Evolutionary conservation across 306 rosid species (phyloP).

Genomic region (Sicyos edulis): DNA sequence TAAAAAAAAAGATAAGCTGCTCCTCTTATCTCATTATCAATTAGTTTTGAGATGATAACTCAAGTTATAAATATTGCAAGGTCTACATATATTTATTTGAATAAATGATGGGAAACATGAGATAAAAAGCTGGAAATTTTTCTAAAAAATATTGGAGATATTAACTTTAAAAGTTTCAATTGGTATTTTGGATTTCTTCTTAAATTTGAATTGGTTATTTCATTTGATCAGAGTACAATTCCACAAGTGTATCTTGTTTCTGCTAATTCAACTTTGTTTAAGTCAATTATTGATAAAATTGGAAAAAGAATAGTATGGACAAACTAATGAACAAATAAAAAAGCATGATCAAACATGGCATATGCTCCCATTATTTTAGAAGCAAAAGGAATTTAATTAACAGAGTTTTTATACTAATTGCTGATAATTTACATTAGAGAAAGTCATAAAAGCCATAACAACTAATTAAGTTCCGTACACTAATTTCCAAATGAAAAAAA

Average conservation of each 20-base stretch:
- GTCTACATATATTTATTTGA: too few species aligned
- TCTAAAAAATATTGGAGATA: neutral
- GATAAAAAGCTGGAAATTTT: too few species aligned
- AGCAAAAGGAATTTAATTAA: slow-evolving; percentile 1
- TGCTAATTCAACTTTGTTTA: too few species aligned
- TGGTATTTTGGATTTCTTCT: neutral
- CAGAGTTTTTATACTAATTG: neutral
- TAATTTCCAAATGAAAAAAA: too few species aligned
- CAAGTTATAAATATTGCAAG: too few species aligned
- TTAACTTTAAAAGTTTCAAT: neutral
- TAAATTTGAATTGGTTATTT: neutral
- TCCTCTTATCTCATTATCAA: too few species aligned
- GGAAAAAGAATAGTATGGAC: neutral
- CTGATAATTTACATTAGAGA: neutral
- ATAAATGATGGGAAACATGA: too few species aligned
- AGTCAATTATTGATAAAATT: too few species aligned
- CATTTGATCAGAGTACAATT: too few species aligned
- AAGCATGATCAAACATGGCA: neutral
- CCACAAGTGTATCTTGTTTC: too few species aligned
- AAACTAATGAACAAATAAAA: neutral
- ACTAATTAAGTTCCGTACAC: neutral
- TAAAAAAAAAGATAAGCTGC: too few species aligned
- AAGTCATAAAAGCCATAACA: neutral
- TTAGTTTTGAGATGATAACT: too few species aligned
- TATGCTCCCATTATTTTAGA: neutral